phyloP scores from a whole-genome alignment of 1,139 yeast species.

The Hyphopichia wangnamkhiaoensis region DNA sequence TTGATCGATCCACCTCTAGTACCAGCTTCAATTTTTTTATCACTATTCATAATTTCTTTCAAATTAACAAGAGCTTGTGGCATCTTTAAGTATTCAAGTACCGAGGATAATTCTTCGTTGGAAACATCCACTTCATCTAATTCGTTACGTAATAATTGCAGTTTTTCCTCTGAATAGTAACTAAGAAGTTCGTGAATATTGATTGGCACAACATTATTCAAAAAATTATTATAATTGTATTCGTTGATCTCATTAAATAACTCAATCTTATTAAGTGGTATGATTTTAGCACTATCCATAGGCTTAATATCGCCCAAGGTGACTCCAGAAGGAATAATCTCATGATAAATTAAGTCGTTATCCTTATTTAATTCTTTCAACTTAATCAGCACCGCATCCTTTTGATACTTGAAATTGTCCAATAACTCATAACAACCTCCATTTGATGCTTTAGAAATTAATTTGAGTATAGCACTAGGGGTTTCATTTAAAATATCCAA shows the following conservation, averaged over 20 bases:
- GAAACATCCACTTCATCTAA: conserved; percentile 77
- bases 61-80: conserved; percentile 67
- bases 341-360: conserved; percentile 88
- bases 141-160: conserved; percentile 71
- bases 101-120: conserved; percentile 74
- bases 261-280: conserved; percentile 46
- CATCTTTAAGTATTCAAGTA: conserved; percentile 74
- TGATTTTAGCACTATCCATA: conserved; percentile 74
- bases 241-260: conserved; percentile 47
- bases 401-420: conserved; percentile 46
- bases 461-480: conserved; percentile 23
- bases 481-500: conserved; percentile 33
- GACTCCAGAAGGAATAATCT: conserved; percentile 61
- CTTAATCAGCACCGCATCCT: conserved; percentile 46
- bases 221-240: conserved; percentile 58
- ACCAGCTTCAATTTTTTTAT: conserved; percentile 2
- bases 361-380: conserved; percentile 64
- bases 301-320: conserved; percentile 63
- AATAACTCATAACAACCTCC: conserved; percentile 38
- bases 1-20: conserved; percentile 6
- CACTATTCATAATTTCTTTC: conserved; percentile 35
- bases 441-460: conserved; percentile 26
- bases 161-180: conserved; percentile 86
- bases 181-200: conserved; percentile 86
- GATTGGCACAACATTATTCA: conserved; percentile 80